phyloP scores from a whole-genome alignment of 768 basidiomycete species.

The Phanerochaete sordida region DNA sequence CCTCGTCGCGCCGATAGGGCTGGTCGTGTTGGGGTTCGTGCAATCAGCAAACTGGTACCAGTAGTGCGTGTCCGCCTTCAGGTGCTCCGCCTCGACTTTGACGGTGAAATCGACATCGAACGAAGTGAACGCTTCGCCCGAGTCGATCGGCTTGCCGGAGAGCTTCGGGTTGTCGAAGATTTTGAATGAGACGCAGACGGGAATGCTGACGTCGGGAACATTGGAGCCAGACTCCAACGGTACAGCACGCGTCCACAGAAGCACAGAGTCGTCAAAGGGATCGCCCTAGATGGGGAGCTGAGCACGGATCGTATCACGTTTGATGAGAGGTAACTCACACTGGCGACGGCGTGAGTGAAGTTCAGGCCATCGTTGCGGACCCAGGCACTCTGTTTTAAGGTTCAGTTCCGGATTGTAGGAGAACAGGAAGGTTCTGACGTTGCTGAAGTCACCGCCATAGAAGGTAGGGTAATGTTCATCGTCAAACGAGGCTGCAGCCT shows the following conservation, averaged over 20 bases:
- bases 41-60: conserved; percentile 56
- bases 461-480: conserved; percentile 50
- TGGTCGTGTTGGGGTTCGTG: conserved; percentile 38
- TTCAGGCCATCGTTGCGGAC: conserved; percentile 49
- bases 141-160: conserved; percentile 33
- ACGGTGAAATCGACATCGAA: conserved; percentile 60
- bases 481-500: conserved; percentile 33
- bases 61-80: conserved; percentile 51
- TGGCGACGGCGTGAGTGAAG: conserved; percentile 49
- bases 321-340: conserved; percentile 31
- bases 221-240: conserved; percentile 28
- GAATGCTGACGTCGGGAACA: conserved; percentile 47
- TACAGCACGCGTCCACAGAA: conserved; percentile 56
- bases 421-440: conserved; percentile 28
- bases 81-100: conserved; percentile 52
- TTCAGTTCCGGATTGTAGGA: background rate
- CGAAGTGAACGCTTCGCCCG: conserved; percentile 49
- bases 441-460: conserved; percentile 46
- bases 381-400: conserved; percentile 35
- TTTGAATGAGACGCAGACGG: conserved; percentile 47
- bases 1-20: conserved; percentile 48
- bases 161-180: conserved; percentile 36
- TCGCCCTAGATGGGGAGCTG: conserved; percentile 38
- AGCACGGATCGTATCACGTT: background rate
- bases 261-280: conserved; percentile 48